Evolutionary conservation across 805 yeast species (phyloP), one percentile per base, ranked within the genome.

Genomic region (Lachancea cidri): DNA sequence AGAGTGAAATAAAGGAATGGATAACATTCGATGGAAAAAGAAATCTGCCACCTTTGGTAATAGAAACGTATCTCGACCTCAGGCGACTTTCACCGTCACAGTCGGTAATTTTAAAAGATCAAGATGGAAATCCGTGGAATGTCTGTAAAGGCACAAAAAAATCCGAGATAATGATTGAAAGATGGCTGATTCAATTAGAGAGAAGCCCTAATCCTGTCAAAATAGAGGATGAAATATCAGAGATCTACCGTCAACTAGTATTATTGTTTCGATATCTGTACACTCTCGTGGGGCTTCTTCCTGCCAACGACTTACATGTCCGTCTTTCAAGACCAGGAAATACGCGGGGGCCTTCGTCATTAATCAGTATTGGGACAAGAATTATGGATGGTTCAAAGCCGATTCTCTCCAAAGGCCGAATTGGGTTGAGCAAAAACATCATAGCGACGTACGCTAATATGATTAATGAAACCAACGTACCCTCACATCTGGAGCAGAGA

Each of bases 131-230:
- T 47, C 54, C 72, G 11, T 79, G 83, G 74, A 66, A 74, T 7
- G 80, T 80, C 9, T 68, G 82, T 7, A 76, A 72, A 44, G 83
- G 82, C 11, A 69, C 74, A 2, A 77, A 75, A 53, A 83, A 83
- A 53, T 71, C 77, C 14, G 98, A 91, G 61, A 76, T 93, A n/a
- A 96, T 93, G 2, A 65, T 93, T 43, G 98, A 93, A 57, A 73
- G 98, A 44, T 93, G 98, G 98, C 70, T 87, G 17, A 66, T 93
- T 25, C 96, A 89, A 59, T 75, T 89, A 45, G 89, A 83, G 53
- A 63, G 48, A 29, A 49, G 49, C 5, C 48, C 36, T 14, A 18
- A 36, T 27, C 30, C 37, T 3, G 14, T 29, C 19, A 35, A 34
- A 17, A 8, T 29, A 16, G 24, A 29, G 8, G 30, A 48, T 9